A percentile compares a stretch with the other conserved stretches of the same genome.
These are phyloP conservation scores for Trichoderma erinaceum DNA, from an alignment of 495 filamentous ascomycete genomes.

Conservation along the genomic window DNA sequence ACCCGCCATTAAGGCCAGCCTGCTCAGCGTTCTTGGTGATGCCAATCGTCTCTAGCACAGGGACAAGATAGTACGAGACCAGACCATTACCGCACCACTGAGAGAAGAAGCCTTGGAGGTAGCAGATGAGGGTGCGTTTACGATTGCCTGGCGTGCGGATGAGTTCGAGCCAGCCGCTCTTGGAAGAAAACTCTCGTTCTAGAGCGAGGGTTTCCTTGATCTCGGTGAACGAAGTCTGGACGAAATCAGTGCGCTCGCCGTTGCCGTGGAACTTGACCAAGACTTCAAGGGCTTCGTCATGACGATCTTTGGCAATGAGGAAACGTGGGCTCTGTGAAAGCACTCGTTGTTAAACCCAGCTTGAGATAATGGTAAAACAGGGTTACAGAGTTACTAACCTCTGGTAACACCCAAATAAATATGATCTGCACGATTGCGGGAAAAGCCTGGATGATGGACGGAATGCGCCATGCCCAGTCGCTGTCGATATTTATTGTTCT, in stretches of 20 bases:
- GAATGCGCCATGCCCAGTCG: conserved; percentile 45
- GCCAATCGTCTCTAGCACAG: conserved; percentile 53
- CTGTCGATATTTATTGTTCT: conserved; percentile 28
- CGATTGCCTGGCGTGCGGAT: conserved; percentile 64
- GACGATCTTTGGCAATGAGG: conserved; percentile 58
- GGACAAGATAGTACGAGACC: conserved; percentile 57
- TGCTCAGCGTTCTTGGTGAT: conserved; percentile 44
- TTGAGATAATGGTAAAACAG: neutral
- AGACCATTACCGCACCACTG: conserved; percentile 67
- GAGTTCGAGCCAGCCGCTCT: conserved; percentile 51
- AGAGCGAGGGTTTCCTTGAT: conserved; percentile 53
- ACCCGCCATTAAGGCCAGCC: conserved; percentile 47
- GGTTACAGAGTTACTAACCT: conserved; percentile 23
- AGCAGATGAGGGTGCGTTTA: conserved; percentile 51
- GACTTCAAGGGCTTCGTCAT: conserved; percentile 54
- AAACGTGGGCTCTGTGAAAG: conserved; percentile 41
- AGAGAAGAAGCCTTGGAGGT: conserved; percentile 56
- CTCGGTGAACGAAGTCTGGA: conserved; percentile 55
- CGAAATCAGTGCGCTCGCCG: conserved; percentile 49
- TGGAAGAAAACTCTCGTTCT: conserved; percentile 41
- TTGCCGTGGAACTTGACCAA: conserved; percentile 54
- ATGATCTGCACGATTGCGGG: conserved; percentile 42
- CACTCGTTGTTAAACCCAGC: conserved; percentile 19
- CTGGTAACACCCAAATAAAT: conserved; percentile 45
- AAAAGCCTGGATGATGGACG: conserved; percentile 43